Evolutionary conservation across 2,329 filamentous ascomycete genomes (phyloP), one percentile per base, ranked within the genome.

Genomic region (Monilinia fructigena): DNA sequence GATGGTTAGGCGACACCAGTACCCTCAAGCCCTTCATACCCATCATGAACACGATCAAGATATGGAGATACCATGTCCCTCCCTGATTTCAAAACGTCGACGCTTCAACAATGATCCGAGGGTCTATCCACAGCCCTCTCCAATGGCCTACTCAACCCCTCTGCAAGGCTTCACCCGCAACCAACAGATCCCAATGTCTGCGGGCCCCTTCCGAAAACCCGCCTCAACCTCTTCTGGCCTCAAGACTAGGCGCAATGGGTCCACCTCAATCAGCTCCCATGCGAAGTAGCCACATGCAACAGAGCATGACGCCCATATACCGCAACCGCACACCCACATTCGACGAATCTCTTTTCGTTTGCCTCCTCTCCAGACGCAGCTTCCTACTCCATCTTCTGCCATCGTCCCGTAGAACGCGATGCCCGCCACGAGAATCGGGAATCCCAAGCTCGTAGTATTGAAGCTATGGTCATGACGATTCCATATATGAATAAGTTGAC

Each of bases 401-500:
- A 81, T 3, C 72, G 73, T 67, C 70, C 73, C 4, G 20, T 28
- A 0, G 77, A 61, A 11, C 58, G 58, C n/a, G 58, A 79, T 65
- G 63, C 54, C 55, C 73, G 69, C 64, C 70, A 55, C 72, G 73
- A 73, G 35, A 76, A 61, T 71, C 74, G 70, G 73, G 78, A 71
- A 74, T 76, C 63, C 68, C 77, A 73, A 75, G 76, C 78, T 70
- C 82, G 74, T 68, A 84, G 80, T 59, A 79, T 90, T 28, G 87
- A 90, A 72, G 86, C 88, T 10, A 88, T 90, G 79, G 86, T 93
- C 68, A 91, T 91, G 87, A 86, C 83, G 35, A 90, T 95, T 62
- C 85, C 89, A 0, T 89, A 90, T 73, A 78, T 87, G 55, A 87
- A 87, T 70, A 97, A 96, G 77, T 85, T 97, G 72, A 86, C 87